phyloP scores from a whole-genome alignment of 345 rosid species.

The Pelargonium nanum region DNA sequence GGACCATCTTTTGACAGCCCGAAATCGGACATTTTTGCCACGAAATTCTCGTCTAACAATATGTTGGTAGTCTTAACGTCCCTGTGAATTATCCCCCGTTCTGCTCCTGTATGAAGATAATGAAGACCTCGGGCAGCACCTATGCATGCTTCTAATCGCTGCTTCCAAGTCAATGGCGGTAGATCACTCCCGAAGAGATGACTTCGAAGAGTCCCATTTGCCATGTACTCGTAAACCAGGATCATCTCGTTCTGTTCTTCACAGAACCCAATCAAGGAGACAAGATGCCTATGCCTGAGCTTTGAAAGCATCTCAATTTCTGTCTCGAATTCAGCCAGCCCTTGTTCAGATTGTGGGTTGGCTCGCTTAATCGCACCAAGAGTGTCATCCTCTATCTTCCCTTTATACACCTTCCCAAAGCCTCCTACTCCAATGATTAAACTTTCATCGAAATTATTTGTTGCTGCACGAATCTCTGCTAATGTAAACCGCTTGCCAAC shows the following conservation, averaged over 20 bases:
- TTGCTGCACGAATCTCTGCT: conserved; percentile 65
- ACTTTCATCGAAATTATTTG: conserved; percentile 66
- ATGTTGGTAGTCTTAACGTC: conserved; percentile 90
- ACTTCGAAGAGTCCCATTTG: conserved; percentile 71
- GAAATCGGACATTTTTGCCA: conserved; percentile 88
- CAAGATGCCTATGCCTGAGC: conserved; percentile 83
- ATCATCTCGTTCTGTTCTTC: conserved; percentile 87
- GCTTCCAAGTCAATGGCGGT: conserved; percentile 76
- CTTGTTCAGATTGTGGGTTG: conserved; percentile 85
- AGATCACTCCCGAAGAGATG: conserved; percentile 70
- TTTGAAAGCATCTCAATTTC: conserved; percentile 86
- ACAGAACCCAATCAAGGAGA: conserved; percentile 82
- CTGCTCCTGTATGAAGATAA: conserved; percentile 89
- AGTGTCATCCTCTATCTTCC: conserved; percentile 66
- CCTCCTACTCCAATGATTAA: conserved; percentile 83
- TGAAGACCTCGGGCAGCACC: conserved; percentile 85
- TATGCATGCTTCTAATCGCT: conserved; percentile 65
- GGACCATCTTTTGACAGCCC: conserved; percentile 82
- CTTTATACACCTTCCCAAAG: conserved; percentile 79
- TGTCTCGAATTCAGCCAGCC: conserved; percentile 75
- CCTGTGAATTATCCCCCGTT: conserved; percentile 77
- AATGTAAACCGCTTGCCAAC: conserved; percentile 55
- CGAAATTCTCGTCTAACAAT: conserved; percentile 59
- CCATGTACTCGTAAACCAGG: conserved; percentile 89
- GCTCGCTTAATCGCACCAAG: conserved; percentile 78